Evolutionary conservation across 192 early-diverging fungal species (phyloP), one percentile per base, ranked within the genome.

Genomic region (Coemansia sp.): DNA sequence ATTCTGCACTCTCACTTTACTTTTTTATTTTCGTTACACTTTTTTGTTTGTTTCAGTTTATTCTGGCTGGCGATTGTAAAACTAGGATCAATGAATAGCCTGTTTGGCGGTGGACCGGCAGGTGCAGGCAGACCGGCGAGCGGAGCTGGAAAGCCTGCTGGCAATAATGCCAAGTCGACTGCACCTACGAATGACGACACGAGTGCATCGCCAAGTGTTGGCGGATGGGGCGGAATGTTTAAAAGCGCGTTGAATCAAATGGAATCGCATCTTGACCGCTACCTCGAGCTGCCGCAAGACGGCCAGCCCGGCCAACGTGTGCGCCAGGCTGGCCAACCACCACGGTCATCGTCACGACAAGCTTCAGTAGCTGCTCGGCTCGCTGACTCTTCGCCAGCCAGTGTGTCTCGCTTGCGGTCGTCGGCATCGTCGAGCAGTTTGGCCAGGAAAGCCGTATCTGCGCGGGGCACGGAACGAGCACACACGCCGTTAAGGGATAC

Each of bases 161-260:
- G 8, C 48, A 51, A 25, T 20, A 23, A 46, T 18, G 23, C 12
- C n/a, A 18, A 18, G 2, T 18, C 17, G 8, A 10, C 49, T 6
- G 36, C 38, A 38, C n/a, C 56, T 12, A 15, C 48, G 7, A 52
- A 42, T 17, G 56, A 42, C 18, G 18, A 8, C 38, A 57, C 61
- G 50, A 36, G 42, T 12, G 9, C 15, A 11, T 5, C 49, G 7
- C 10, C 34, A 20, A 52, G 59, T 7, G n/a, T 44, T 42, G 66
- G 69, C 40, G 69, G 65, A 40, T 90, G 86, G 86, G 86, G 88
- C 51, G 83, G 74, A 61, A 83, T 90, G 58, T 73, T 92, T 48
- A 90, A 91, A 58, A 86, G 86, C 64, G 89, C 89, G 4, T 83
- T 91, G 15, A 87, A 86, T 12, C 83, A 83, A 50, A 85, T 92